Percentiles rank a stretch among this genome's conserved stretches.
Evolutionary conservation across 768 basidiomycete genomes (phyloP).

Genomic region (Hericium rajendrae): DNA sequence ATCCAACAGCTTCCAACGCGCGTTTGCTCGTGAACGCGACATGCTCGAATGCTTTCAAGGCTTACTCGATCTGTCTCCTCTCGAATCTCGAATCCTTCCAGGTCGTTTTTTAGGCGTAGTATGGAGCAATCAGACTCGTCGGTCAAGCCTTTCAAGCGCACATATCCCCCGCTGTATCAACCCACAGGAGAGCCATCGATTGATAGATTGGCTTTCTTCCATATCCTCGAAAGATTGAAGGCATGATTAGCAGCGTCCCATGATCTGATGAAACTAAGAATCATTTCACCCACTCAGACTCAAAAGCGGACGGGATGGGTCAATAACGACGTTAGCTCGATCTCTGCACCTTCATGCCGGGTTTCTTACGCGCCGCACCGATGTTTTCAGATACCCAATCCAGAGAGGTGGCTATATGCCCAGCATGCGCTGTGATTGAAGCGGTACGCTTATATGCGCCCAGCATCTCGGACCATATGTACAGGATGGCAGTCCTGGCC

Average conservation of each 20-base stretch:
- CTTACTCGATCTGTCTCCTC: no score
- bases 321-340: slow-evolving; percentile 52
- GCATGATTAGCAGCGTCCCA: slow-evolving; percentile 17
- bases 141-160: slow-evolving; percentile 21
- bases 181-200: slow-evolving; percentile 39
- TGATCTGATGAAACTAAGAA: not conserved
- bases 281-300: slow-evolving; percentile 40
- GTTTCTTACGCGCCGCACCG: slow-evolving; percentile 1
- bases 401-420: slow-evolving; percentile 57
- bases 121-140: no score
- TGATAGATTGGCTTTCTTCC: slow-evolving; percentile 85
- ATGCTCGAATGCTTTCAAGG: no score
- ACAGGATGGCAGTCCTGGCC: slow-evolving; percentile 90
- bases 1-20: no score
- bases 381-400: slow-evolving; percentile 54
- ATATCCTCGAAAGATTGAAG: slow-evolving; percentile 83
- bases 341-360: not conserved
- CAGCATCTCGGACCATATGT: slow-evolving; percentile 90
- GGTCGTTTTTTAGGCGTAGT: no score
- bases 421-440: not conserved
- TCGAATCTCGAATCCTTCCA: no score
- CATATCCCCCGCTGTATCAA: slow-evolving; percentile 51
- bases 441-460: not conserved
- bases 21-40: no score
- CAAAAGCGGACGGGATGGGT: slow-evolving; percentile 97